phyloP scores from a whole-genome alignment of 1,284 basidiomycete species.

The Rhodotorula sp. region DNA sequence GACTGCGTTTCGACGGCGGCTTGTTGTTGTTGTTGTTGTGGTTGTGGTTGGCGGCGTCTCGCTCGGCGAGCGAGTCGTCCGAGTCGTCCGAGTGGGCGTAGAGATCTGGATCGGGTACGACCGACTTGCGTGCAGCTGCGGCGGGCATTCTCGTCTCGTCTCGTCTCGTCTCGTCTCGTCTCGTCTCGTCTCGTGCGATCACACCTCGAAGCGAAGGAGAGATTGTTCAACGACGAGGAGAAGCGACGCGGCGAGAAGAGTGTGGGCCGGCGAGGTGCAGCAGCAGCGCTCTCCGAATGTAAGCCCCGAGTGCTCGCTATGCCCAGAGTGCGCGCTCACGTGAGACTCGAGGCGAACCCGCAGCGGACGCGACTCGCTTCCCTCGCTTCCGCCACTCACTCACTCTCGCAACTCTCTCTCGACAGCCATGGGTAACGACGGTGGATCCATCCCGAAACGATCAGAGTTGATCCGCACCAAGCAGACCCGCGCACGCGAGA shows the following conservation, averaged over 20 bases:
- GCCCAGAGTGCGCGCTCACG: no score
- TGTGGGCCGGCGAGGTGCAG: not conserved
- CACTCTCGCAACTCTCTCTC: not conserved
- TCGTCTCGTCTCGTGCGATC: not conserved
- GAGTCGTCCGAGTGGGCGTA: slow-evolving; percentile 26
- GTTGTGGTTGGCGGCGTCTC: not conserved
- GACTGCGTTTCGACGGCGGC: not conserved
- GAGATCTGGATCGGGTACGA: slow-evolving; percentile 32
- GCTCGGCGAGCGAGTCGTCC: not conserved
- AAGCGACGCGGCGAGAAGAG: not conserved
- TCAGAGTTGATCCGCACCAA: slow-evolving; percentile 72
- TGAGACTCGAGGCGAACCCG: no score
- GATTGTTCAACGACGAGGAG: not conserved
- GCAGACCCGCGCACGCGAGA: slow-evolving; percentile 76
- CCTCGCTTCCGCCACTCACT: not conserved
- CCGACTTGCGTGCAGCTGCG: slow-evolving; percentile 21
- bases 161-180: not conserved
- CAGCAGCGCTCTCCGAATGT: not conserved
- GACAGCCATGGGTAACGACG: slow-evolving; percentile 32
- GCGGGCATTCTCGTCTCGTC: slow-evolving; percentile 21
- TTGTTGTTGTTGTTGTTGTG: not conserved
- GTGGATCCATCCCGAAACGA: slow-evolving; percentile 65
- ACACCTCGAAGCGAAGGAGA: no score
- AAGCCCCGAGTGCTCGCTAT: no score
- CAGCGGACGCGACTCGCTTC: not conserved